These are phyloP conservation scores for Tardiomyces blankii DNA, from an alignment of 1,139 yeast genomes.

Conservation along the genomic window DNA sequence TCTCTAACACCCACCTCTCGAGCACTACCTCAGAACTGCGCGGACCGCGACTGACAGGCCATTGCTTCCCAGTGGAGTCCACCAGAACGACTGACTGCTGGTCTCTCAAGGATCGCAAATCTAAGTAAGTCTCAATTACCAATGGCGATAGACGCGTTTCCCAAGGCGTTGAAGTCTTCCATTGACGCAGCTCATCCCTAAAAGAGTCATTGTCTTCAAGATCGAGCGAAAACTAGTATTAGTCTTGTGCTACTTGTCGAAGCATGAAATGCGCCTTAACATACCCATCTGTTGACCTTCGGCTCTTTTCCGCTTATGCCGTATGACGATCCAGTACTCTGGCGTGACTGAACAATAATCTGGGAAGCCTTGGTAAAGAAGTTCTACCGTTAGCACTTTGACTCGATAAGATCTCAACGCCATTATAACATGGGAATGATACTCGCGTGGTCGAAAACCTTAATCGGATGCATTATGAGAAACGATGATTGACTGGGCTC, in stretches of 20 bases:
- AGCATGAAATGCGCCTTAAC: background rate
- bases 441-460: too few relatives aligned
- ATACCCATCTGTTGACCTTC: conserved; percentile 1
- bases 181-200: conserved; percentile 47
- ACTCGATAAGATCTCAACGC: too few relatives aligned
- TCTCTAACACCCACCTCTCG: conserved; percentile 64
- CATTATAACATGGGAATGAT: too few relatives aligned
- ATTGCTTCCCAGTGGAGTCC: conserved; percentile 37
- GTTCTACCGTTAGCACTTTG: conserved; percentile 32
- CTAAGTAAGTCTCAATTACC: conserved; percentile 75
- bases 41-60: conserved; percentile 41
- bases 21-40: conserved; percentile 71
- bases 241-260: conserved; percentile 13
- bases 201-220: conserved; percentile 35
- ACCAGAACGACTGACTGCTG: conserved; percentile 52
- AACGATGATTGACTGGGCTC: too few relatives aligned
- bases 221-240: conserved; percentile 50
- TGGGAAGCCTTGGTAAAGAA: conserved; percentile 67
- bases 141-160: conserved; percentile 49
- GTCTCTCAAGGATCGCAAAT: conserved; percentile 48
- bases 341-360: conserved; percentile 36
- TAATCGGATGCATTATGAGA: too few relatives aligned
- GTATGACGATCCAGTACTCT: conserved; percentile 6
- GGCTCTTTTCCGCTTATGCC: conserved; percentile 6
- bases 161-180: conserved; percentile 35